Evolutionary conservation across 805 yeast species (phyloP).

Genomic region (Lipomyces japonicus): DNA sequence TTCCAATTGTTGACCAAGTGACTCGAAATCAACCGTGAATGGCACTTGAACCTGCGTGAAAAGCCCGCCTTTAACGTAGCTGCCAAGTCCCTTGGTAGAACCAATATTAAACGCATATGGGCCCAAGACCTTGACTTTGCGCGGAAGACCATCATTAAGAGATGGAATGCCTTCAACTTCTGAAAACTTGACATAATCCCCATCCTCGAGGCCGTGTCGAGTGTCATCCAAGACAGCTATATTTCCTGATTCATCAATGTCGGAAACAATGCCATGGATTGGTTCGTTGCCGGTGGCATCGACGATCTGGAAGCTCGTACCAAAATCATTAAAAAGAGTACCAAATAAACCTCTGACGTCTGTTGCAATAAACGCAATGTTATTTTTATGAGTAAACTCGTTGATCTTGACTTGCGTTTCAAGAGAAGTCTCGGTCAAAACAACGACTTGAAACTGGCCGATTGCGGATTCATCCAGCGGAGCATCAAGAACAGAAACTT

Average conservation of each 20-base stretch:
- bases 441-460: slow-evolving; percentile 65
- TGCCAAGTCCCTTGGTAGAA: slow-evolving; percentile 52
- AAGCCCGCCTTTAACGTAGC: slow-evolving; percentile 77
- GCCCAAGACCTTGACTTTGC: slow-evolving; percentile 79
- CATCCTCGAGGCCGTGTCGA: slow-evolving; percentile 92
- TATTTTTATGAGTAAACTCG: slow-evolving; percentile 65
- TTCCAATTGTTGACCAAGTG: slow-evolving; percentile 60
- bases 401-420: slow-evolving; percentile 75
- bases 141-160: slow-evolving; percentile 69
- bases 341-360: slow-evolving; percentile 88
- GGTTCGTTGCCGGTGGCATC: slow-evolving; percentile 96
- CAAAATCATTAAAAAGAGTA: slow-evolving; percentile 83
- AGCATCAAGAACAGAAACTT: slow-evolving; percentile 60
- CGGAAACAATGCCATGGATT: slow-evolving; percentile 77
- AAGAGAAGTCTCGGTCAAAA: slow-evolving; percentile 71
- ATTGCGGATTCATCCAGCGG: slow-evolving; percentile 55
- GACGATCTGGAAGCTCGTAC: slow-evolving; percentile 69
- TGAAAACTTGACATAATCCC: slow-evolving; percentile 78
- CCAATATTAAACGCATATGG: slow-evolving; percentile 88
- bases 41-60: slow-evolving; percentile 94
- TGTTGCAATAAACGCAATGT: slow-evolving; percentile 75
- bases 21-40: slow-evolving; percentile 53
- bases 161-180: slow-evolving; percentile 79
- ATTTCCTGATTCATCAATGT: slow-evolving; percentile 79
- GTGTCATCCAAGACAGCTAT: slow-evolving; percentile 91